Conservation (phyloP, 2,329 filamentous ascomycete species). For the Sclerotinia minor region DNA sequence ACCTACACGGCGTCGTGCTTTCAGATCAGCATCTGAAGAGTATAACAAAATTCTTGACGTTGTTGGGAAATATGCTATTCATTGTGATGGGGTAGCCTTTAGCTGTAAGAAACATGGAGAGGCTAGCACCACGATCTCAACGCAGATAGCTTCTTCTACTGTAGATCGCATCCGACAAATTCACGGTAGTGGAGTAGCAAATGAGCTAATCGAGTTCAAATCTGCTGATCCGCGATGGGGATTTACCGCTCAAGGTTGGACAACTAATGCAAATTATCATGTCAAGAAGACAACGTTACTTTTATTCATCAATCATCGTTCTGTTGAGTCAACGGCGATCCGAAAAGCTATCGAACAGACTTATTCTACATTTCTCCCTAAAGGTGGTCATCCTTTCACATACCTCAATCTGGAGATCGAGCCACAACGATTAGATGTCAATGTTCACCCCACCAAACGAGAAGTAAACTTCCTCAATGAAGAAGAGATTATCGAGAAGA, state of each 20-base stretch:
- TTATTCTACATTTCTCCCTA: constrained; percentile 84
- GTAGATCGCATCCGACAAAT: constrained; percentile 88
- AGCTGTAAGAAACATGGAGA: constrained; percentile 97
- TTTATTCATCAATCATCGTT: constrained; percentile 94
- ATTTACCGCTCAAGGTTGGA: constrained; percentile 77
- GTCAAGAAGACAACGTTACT: constrained; percentile 85
- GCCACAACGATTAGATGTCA: constrained; percentile 89
- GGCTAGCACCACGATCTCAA: constrained; percentile 75
- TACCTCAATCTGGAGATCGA: constrained; percentile 94
- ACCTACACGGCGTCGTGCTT: constrained; percentile 82
- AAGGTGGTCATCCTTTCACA: constrained; percentile 89
- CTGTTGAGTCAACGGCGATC: constrained; percentile 84
- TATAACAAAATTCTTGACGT: constrained; percentile 98
- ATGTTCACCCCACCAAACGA: constrained; percentile 93
- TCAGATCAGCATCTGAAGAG: constrained; percentile 88
- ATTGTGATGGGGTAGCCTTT: constrained; percentile 88
- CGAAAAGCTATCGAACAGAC: constrained; percentile 90
- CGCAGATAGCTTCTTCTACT: constrained; percentile 69
- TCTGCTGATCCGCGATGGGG: constrained; percentile 75
- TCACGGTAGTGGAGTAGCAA: constrained; percentile 79
- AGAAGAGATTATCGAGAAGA: constrained; percentile 86
- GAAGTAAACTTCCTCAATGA: constrained; percentile 98
- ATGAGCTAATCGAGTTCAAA: constrained; percentile 78
- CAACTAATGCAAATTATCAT: constrained; percentile 92
- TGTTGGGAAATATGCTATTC: constrained; percentile 88